phyloP scores from a whole-genome alignment of 2,329 filamentous ascomycete species.

The Kalmusia sp. region DNA sequence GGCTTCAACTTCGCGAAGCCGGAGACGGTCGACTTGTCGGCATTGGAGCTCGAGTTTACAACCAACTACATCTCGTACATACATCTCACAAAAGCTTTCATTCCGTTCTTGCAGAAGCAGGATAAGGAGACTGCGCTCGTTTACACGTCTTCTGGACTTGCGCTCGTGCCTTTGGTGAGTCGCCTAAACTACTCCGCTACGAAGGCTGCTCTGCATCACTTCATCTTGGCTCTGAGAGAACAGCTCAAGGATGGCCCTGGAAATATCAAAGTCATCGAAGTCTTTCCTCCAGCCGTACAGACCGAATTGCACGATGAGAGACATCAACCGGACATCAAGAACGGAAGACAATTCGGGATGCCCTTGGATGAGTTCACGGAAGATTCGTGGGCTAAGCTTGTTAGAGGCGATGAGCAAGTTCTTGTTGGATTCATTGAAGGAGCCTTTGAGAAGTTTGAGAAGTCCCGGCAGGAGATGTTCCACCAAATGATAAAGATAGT shows the following conservation, averaged over 20 bases:
- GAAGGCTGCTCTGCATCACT: slow-evolving; percentile 64
- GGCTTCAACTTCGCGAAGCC: slow-evolving; percentile 58
- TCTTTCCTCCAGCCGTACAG: slow-evolving; percentile 64
- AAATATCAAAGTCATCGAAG: slow-evolving; percentile 61
- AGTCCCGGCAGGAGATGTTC: slow-evolving; percentile 53
- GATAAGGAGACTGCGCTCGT: slow-evolving; percentile 51
- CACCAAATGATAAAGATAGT: slow-evolving; percentile 26
- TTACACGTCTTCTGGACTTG: slow-evolving; percentile 60
- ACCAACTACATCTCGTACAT: slow-evolving; percentile 61
- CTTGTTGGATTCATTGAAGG: slow-evolving; percentile 54
- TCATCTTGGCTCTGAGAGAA: slow-evolving; percentile 59
- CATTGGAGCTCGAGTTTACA: slow-evolving; percentile 55
- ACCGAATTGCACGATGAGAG: slow-evolving; percentile 64
- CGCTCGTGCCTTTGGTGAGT: slow-evolving; percentile 56
- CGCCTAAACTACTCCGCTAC: slow-evolving; percentile 62
- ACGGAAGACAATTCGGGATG: slow-evolving; percentile 60
- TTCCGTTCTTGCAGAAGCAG: slow-evolving; percentile 57
- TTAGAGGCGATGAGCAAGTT: slow-evolving; percentile 59
- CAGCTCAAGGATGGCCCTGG: slow-evolving; percentile 55
- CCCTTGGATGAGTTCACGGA: slow-evolving; percentile 60
- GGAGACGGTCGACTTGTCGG: slow-evolving; percentile 53
- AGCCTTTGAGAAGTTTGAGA: slow-evolving; percentile 56
- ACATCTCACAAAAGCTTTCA: slow-evolving; percentile 58
- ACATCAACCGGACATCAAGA: slow-evolving; percentile 61
- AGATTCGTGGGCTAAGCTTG: slow-evolving; percentile 56